These are phyloP conservation scores for Crataegus laevigata DNA, from an alignment of 306 rosid species.

Conservation along the genomic window DNA sequence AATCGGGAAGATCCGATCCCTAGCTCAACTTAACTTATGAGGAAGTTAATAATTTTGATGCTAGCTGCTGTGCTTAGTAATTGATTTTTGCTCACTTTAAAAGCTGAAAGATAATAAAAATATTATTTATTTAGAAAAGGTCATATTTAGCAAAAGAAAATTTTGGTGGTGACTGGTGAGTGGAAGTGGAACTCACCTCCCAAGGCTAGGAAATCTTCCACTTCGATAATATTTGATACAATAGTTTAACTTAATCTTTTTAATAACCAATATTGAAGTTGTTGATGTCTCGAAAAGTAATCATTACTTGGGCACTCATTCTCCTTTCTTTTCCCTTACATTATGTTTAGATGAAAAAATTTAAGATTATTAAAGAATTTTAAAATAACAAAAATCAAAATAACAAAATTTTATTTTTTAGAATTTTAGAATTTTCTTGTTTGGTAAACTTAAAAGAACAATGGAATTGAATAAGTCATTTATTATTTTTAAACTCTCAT, in stretches of 20 bases:
- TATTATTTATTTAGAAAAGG: constrained; percentile 11
- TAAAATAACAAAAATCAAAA: no score
- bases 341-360: no score
- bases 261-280: neutral
- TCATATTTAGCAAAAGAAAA: constrained; percentile 8
- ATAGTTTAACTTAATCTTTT: neutral
- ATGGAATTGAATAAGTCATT: no score
- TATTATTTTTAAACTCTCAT: no score
- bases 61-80: neutral
- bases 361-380: no score
- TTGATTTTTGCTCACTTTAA: neutral
- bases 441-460: no score
- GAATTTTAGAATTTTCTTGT: no score
- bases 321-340: neutral
- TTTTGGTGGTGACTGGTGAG: neutral
- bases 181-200: constrained; percentile 14
- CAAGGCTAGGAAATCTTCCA: neutral
- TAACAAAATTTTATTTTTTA: no score
- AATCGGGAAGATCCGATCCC: no score
- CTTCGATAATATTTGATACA: neutral
- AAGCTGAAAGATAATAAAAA: neutral
- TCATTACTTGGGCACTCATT: constrained; percentile 12
- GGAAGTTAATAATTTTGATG: neutral
- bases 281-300: constrained; percentile 4
- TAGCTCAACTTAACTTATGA: neutral